Conservation (phyloP, 768 basidiomycete genomes). For the Mrakia gelida region DNA sequence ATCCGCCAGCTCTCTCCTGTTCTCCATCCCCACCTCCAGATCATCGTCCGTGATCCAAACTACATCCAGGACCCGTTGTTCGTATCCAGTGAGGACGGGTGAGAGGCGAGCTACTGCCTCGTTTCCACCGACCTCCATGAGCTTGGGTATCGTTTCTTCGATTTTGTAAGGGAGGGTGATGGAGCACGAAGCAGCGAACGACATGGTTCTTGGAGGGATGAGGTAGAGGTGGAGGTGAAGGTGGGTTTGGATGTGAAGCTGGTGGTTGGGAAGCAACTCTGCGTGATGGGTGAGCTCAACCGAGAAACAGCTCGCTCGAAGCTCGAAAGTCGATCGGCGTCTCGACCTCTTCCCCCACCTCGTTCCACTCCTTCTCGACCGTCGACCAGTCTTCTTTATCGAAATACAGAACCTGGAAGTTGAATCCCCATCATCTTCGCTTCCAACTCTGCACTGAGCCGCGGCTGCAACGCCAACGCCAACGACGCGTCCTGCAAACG, state of each 20-base stretch:
- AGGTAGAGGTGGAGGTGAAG: background rate
- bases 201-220: background rate
- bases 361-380: too few species aligned
- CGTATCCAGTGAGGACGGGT: background rate
- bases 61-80: background rate
- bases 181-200: background rate
- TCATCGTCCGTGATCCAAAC: slow-evolving; percentile 4
- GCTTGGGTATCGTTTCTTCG: background rate
- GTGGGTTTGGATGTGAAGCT: background rate
- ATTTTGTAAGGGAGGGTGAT: background rate
- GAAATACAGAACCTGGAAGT: too few species aligned
- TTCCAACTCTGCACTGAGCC: too few species aligned
- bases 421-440: too few species aligned
- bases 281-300: background rate
- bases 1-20: background rate
- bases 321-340: too few species aligned
- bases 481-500: too few species aligned
- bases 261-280: background rate
- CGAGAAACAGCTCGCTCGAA: background rate
- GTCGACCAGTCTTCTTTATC: too few species aligned
- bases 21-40: background rate
- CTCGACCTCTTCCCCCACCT: too few species aligned
- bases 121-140: too few species aligned
- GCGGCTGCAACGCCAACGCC: too few species aligned
- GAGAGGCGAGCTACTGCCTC: background rate